phyloP scores from a whole-genome alignment of 2,329 filamentous ascomycete species.

The Trichoderma simmonsii region DNA sequence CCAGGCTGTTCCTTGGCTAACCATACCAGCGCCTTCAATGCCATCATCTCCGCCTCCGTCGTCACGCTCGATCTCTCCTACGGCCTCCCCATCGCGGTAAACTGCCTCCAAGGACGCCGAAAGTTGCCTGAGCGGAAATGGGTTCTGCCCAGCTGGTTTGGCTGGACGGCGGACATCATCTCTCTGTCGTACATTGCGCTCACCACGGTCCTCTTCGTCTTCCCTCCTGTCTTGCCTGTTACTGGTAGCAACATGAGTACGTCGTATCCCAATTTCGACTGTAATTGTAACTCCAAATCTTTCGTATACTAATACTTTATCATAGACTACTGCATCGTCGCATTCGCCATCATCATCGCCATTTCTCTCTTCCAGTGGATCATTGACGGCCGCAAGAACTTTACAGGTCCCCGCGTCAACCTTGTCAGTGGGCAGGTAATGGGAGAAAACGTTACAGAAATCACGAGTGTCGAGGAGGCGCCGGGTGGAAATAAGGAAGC shows the following conservation, averaged over 20 bases:
- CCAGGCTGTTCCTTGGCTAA: not conserved
- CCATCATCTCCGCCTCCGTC: slow-evolving; percentile 67
- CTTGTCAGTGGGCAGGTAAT: slow-evolving; percentile 13
- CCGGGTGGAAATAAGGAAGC: not conserved
- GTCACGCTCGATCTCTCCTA: slow-evolving; percentile 71
- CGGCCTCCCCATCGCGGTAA: slow-evolving; percentile 69
- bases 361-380: slow-evolving; percentile 44
- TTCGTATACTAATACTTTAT: not conserved
- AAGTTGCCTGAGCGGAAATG: slow-evolving; percentile 55
- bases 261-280: not conserved
- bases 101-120: slow-evolving; percentile 60
- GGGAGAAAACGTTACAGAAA: not conserved
- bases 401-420: slow-evolving; percentile 33
- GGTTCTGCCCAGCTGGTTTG: slow-evolving; percentile 33
- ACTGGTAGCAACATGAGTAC: slow-evolving; percentile 63
- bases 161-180: slow-evolving; percentile 35
- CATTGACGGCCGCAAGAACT: slow-evolving; percentile 46
- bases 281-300: no score
- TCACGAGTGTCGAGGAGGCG: not conserved
- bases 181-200: slow-evolving; percentile 63
- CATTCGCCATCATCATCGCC: slow-evolving; percentile 44
- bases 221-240: slow-evolving; percentile 63
- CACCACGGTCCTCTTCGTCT: slow-evolving; percentile 69
- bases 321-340: slow-evolving; percentile 43
- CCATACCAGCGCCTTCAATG: slow-evolving; percentile 58